Base-by-base conservation (phyloP, 345 rosid species). In the Aethionema arabicum region DNA sequence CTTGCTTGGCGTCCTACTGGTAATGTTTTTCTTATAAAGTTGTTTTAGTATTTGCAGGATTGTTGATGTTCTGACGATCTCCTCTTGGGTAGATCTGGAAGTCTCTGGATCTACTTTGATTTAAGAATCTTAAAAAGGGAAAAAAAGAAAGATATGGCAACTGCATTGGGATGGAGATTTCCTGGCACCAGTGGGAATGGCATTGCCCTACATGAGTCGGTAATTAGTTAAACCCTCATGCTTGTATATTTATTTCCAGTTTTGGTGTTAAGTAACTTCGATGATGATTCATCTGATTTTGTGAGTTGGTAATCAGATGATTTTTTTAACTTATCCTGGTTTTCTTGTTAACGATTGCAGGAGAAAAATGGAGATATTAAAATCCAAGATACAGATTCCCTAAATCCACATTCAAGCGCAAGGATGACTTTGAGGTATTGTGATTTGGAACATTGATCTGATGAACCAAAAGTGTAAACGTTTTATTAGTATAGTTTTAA, bases 361-460 rank as follows among this genome's bases (percentile, higher is more conserved):
- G 99, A 90, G 52, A 84, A 81, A 77, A 84, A 84, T 76, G 95
- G 84, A 53, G 96, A 90, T 68, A 68, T 67, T 46, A 93, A 83
- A 78, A 70, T 78, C 75, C 96, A 82, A 71, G 97, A 90, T 69
- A 84, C 95, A 5, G 99, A 90, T 87, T 97, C 99, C 67, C 87
- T 82, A 64, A 93, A 96, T 70, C 97, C 99, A 56, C 85, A 73
- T 76, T 86, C 99, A 53, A 86, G 77, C 66, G 67, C 84, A 69
- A 93, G 83, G 79, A 84, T 87, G 86, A 74, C 83, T 69, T 60
- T 77, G 70, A 90, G 99, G 99, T 93, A 57, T 76, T 80, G 72
- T 6, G 7, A 43, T 27, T 51, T 13, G 52, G 42, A 62, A 21
- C 38, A 21, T 61, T 51, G 5, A 15, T 7, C 27, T 21, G 27